Percentiles rank a stretch among this genome's conserved stretches.
These are phyloP conservation scores for Rhipidocladum racemiflorum DNA, from an alignment of 176 grass and related monocot species.

Conservation along the genomic window DNA sequence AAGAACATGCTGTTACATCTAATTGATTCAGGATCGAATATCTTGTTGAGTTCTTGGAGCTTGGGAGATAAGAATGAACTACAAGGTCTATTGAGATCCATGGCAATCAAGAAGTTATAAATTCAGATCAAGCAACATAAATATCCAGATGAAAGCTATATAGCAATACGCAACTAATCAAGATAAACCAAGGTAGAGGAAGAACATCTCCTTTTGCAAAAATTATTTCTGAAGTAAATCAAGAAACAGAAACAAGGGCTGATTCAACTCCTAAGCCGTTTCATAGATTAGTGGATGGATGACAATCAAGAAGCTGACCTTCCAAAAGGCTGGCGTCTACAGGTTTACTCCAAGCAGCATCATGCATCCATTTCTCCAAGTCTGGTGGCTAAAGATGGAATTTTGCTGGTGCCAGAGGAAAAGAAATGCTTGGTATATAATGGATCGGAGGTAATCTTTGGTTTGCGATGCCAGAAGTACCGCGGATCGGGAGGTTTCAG, in stretches of 20 bases:
- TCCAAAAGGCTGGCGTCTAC: conserved; percentile 26
- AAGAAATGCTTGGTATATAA: conserved; percentile 9
- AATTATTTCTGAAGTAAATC: not conserved
- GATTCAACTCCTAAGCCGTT: conserved; percentile 24
- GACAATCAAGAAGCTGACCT: conserved; percentile 41
- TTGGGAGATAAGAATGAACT: not conserved
- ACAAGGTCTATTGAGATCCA: conserved; percentile 40
- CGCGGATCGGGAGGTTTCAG: conserved; percentile 33
- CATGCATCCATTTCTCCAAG: conserved; percentile 31
- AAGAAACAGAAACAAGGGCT: conserved; percentile 7
- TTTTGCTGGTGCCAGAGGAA: conserved; percentile 24
- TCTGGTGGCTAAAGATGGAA: conserved; percentile 11
- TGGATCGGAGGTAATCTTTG: conserved; percentile 18
- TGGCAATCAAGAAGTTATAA: conserved; percentile 7
- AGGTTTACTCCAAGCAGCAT: conserved; percentile 49
- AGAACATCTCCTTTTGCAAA: not conserved
- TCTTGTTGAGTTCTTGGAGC: not conserved
- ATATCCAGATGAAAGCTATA: not conserved
- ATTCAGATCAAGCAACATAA: conserved; percentile 35
- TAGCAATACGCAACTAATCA: conserved; percentile 26
- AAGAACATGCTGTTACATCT: conserved; percentile 12
- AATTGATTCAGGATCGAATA: not conserved
- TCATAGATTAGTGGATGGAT: conserved; percentile 15
- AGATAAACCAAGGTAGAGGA: not conserved
- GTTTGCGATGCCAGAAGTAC: conserved; percentile 35